Evolutionary conservation across 192 early-diverging fungal genomes (phyloP).

Genomic region (Geranomyces variabilis): DNA sequence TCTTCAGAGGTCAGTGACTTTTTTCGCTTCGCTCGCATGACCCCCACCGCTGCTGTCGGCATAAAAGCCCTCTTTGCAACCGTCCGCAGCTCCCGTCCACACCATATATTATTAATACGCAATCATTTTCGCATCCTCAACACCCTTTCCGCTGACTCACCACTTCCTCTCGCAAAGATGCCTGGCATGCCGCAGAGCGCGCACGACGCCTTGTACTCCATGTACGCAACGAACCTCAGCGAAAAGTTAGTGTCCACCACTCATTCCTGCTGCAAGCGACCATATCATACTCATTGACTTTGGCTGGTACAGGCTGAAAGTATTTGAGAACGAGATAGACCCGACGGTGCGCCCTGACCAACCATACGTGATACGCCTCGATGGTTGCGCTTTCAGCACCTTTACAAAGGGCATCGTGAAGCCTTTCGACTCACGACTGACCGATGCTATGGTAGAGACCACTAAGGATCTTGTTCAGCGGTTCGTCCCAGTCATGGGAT

Average conservation of each 20-base stretch:
- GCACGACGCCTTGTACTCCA: constrained; percentile 27
- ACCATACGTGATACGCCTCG: constrained; percentile 53
- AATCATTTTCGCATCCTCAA: too few relatives aligned
- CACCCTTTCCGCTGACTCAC: too few relatives aligned
- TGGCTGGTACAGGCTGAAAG: constrained; percentile 36
- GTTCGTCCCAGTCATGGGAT: constrained; percentile 47
- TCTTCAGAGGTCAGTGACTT: too few relatives aligned
- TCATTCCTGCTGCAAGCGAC: not conserved
- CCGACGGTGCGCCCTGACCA: constrained; percentile 19
- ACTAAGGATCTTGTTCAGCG: constrained; percentile 49
- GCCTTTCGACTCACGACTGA: constrained; percentile 56
- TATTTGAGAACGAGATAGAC: constrained; percentile 34
- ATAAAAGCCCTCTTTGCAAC: too few relatives aligned
- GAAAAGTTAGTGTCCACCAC: not conserved
- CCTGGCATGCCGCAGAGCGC: constrained; percentile 23
- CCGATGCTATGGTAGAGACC: constrained; percentile 51
- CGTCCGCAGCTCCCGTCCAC: too few relatives aligned
- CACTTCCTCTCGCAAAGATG: too few relatives aligned
- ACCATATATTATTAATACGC: too few relatives aligned
- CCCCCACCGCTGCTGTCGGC: too few relatives aligned
- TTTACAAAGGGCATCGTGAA: constrained; percentile 54
- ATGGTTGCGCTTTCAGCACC: constrained; percentile 56
- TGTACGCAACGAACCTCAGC: constrained; percentile 25
- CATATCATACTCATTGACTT: not conserved
- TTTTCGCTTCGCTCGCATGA: too few relatives aligned